phyloP scores from a whole-genome alignment of 306 rosid species.

The Pyrus pyrifolia region DNA sequence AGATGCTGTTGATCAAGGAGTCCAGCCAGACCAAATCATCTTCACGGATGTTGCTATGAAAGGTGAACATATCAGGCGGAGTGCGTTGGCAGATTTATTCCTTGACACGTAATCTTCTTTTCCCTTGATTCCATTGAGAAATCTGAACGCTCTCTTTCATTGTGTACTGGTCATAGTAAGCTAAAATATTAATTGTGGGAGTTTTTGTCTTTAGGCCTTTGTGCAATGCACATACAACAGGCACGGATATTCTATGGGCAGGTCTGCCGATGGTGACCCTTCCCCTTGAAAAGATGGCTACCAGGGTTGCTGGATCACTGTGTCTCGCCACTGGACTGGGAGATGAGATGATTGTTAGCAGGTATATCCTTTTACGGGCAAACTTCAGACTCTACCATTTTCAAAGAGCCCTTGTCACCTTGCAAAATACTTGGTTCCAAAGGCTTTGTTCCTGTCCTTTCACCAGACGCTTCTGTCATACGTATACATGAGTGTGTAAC shows the following conservation, averaged over 20 bases:
- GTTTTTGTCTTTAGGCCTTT: conserved; percentile 56
- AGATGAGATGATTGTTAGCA: conserved; percentile 92
- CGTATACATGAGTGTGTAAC: not conserved
- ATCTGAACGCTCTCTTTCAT: not conserved
- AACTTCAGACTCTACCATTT: not conserved
- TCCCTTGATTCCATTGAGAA: not conserved
- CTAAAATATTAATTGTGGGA: not conserved
- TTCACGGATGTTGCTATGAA: conserved; percentile 99
- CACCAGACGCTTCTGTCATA: not conserved
- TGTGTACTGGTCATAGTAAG: not conserved
- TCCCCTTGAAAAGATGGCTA: conserved; percentile 98
- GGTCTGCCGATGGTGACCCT: conserved; percentile 95
- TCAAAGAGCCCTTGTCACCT: too few species aligned
- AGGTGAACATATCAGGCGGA: conserved; percentile 89
- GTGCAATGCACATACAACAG: conserved; percentile 99
- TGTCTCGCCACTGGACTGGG: conserved; percentile 91
- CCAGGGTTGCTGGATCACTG: conserved; percentile 98
- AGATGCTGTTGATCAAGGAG: conserved; percentile 94
- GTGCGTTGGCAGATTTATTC: conserved; percentile 86
- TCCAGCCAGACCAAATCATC: conserved; percentile 84
- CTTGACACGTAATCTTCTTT: conserved; percentile 70
- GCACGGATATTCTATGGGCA: conserved; percentile 96
- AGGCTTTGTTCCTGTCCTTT: not conserved
- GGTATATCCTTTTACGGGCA: conserved; percentile 17
- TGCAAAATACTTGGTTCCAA: not conserved